Conservation (phyloP, 73 alveolate genomes). For the Symbiodinium pilosum region DNA sequence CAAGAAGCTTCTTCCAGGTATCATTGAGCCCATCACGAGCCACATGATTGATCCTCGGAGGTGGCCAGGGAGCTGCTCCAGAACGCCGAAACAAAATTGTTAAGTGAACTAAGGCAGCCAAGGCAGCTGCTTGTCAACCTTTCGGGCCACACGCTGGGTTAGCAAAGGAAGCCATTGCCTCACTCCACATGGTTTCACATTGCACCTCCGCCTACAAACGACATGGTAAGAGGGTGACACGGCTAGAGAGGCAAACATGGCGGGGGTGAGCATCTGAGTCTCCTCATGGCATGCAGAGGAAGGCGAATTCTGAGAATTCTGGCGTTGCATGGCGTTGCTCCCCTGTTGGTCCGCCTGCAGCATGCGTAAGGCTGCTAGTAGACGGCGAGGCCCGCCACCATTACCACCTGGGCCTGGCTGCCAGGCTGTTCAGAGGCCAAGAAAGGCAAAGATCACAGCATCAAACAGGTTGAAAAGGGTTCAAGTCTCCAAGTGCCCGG, state of each 20-base stretch:
- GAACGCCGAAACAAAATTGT: too few species aligned
- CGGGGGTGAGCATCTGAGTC: slow-evolving; percentile 33
- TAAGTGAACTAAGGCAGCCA: neutral
- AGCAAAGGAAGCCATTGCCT: slow-evolving; percentile 81
- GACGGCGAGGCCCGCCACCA: slow-evolving; percentile 56
- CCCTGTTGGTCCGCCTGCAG: neutral
- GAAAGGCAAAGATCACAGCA: too few species aligned
- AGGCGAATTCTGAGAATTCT: neutral
- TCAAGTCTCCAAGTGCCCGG: neutral
- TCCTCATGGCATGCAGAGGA: neutral
- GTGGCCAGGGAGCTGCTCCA: too few species aligned
- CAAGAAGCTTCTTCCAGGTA: slow-evolving; percentile 15
- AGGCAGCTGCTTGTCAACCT: slow-evolving; percentile 47
- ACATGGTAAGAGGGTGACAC: slow-evolving; percentile 23
- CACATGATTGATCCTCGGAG: slow-evolving; percentile 46
- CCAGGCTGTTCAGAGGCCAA: neutral
- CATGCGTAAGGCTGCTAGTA: slow-evolving; percentile 42
- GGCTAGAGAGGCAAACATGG: slow-evolving; percentile 49
- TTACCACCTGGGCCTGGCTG: slow-evolving; percentile 24
- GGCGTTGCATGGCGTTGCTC: neutral
- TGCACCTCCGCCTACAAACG: neutral
- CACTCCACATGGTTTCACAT: neutral
- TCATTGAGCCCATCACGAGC: slow-evolving; percentile 46
- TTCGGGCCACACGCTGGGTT: slow-evolving; percentile 71
- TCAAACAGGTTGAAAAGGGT: too few species aligned